phyloP scores from a whole-genome alignment of 164 flowering plant genomes.

The Litsea cubeba region DNA sequence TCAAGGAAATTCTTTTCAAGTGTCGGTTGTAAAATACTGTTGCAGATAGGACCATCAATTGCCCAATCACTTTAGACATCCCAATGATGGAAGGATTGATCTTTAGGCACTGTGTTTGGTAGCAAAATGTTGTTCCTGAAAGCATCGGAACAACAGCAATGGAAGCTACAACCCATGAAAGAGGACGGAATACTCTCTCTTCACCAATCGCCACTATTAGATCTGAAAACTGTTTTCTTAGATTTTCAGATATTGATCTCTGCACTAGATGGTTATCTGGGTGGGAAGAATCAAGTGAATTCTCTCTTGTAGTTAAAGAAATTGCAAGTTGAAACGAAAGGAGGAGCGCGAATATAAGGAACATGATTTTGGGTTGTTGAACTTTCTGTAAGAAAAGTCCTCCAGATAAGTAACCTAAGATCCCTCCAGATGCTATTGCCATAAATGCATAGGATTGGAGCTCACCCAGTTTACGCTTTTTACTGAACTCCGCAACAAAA shows the following conservation, averaged over 20 bases:
- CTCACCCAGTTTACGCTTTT: conserved; percentile 41
- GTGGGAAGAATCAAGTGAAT: conserved; percentile 42
- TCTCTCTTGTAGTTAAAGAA: conserved; percentile 51
- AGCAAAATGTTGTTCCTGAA: conserved; percentile 82
- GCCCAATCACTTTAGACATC: conserved; percentile 74
- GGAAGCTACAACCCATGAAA: conserved; percentile 71
- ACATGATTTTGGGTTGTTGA: conserved; percentile 50
- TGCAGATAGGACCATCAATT: conserved; percentile 51
- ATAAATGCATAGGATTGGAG: conserved; percentile 82
- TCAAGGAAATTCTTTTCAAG: conserved; percentile 59
- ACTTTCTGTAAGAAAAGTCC: conserved; percentile 47
- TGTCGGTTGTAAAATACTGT: conserved; percentile 54
- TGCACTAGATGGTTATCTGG: conserved; percentile 14
- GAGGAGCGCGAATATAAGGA: conserved; percentile 42
- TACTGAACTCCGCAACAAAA: conserved; percentile 77
- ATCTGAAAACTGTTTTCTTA: conserved; percentile 43
- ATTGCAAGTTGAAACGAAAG: conserved; percentile 54
- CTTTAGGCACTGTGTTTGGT: conserved; percentile 68
- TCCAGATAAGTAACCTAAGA: conserved; percentile 74
- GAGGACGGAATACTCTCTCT: conserved; percentile 48
- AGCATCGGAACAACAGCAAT: conserved; percentile 64
- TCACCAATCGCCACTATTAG: conserved; percentile 43
- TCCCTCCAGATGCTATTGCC: conserved; percentile 77
- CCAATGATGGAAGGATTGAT: conserved; percentile 74
- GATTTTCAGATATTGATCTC: conserved; percentile 31